Base-by-base conservation (phyloP, 495 filamentous ascomycete species). In the Aspergillus ostianus region DNA sequence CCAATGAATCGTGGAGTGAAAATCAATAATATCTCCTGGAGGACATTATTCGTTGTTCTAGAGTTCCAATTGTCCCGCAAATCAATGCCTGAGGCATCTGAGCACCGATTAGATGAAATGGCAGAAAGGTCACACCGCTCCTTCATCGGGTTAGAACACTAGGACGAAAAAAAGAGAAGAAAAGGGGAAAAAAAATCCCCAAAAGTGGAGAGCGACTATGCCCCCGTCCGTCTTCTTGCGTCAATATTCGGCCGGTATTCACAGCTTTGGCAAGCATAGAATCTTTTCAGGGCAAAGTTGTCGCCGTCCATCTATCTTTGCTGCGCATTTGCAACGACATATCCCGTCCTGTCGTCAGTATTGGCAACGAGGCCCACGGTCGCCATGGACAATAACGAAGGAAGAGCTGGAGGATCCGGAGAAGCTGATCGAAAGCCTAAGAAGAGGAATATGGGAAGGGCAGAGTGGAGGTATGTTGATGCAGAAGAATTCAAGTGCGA, bases 371-470 rank as follows among this genome's bases (percentile, higher is more conserved):
- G 20, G 20, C 20, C 20, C 41, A 7, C n/a, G n/a, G 32, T 29
- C 45, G 65, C 65, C 61, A 78, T 74, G 75, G 77, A 72, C 67
- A 72, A 70, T 73, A 72, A 74, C 72, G 55, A 59, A 60, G 70
- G 61, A 71, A 68, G 69, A 78, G 63, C 63, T 72, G 61, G 61
- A 23, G 62, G 67, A 77, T 65, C 66, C 70, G 62, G 64, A 23
- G 63, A 68, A 67, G 61, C 69, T 77, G 68, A 69, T 75, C 70
- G 72, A 65, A 66, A 72, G 64, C 73, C 81, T 81, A 84, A 81
- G 80, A 86, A 81, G 67, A 77, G 79, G 69, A 82, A 90, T 80
- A 74, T 87, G 80, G 87, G 88, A 63, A 77, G 88, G 59, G 71
- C 73, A 32, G 86, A 86, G 67, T 88, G 82, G 74, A 83, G 77